Percentiles rank a stretch among this genome's conserved stretches.
Evolutionary conservation across 257 asterid species (phyloP).

Genomic region (Solanum boliviense): DNA sequence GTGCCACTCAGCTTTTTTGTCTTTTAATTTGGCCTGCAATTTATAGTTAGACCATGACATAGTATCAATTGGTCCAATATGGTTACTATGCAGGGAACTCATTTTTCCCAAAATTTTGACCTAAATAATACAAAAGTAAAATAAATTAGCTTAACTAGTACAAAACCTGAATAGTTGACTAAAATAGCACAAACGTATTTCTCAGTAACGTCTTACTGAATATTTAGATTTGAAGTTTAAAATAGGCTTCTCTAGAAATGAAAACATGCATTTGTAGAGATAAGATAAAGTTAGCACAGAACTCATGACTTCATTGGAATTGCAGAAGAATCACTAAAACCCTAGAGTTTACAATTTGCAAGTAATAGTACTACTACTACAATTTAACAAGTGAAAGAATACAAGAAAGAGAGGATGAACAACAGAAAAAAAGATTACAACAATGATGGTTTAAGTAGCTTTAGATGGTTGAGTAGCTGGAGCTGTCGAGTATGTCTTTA

Average conservation of each 20-base stretch:
- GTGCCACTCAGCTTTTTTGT: neutral
- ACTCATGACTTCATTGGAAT: neutral
- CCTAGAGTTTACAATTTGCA: neutral
- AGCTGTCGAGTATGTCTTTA: conserved; percentile 63
- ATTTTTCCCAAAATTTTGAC: neutral
- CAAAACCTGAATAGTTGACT: neutral
- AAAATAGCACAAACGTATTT: neutral
- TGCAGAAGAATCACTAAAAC: neutral
- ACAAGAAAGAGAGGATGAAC: neutral
- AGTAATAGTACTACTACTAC: neutral
- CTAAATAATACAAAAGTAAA: neutral
- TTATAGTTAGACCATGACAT: neutral
- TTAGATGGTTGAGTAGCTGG: conserved; percentile 22
- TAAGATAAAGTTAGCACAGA: neutral
- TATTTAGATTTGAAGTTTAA: no score
- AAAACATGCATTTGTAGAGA: neutral
- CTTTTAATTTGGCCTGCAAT: neutral
- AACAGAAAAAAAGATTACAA: no score
- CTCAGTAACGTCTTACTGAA: neutral
- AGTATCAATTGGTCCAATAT: neutral
- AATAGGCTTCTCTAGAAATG: neutral
- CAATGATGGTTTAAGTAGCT: neutral
- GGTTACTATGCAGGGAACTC: neutral
- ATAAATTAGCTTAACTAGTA: neutral
- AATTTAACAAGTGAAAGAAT: neutral